Conservation (phyloP, 768 basidiomycete genomes). For the Clavulina sp. region DNA sequence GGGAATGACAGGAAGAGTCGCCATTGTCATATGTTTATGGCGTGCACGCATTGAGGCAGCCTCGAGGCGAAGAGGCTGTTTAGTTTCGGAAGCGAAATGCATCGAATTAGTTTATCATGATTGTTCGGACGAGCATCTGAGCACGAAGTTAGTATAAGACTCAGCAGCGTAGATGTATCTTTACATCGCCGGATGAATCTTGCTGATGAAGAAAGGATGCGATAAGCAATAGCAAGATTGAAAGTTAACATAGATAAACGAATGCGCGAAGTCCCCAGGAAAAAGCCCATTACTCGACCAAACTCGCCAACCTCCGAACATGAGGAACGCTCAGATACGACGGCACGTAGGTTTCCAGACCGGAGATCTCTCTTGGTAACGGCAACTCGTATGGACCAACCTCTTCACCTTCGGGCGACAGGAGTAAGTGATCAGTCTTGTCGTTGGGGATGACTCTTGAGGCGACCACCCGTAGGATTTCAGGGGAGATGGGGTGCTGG, state of each 20-base stretch:
- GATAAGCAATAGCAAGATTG: too few species aligned
- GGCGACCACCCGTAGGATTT: conserved; percentile 92
- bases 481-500: conserved; percentile 90
- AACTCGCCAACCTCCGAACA: conserved; percentile 68
- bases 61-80: too few species aligned
- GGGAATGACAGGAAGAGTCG: too few species aligned
- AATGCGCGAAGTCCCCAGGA: neutral
- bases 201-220: too few species aligned
- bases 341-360: conserved; percentile 90
- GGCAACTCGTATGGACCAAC: conserved; percentile 92
- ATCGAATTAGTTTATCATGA: too few species aligned
- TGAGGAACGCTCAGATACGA: conserved; percentile 83
- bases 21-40: too few species aligned
- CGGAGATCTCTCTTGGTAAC: conserved; percentile 83
- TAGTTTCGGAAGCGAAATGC: too few species aligned
- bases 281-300: conserved; percentile 30
- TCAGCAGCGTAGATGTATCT: too few species aligned
- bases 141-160: too few species aligned
- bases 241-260: neutral
- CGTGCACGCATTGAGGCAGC: too few species aligned
- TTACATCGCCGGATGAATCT: too few species aligned
- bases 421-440: conserved; percentile 88
- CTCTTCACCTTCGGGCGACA: conserved; percentile 93
- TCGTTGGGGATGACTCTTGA: conserved; percentile 92
- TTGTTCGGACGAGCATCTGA: too few species aligned